Evolutionary conservation across 1,139 yeast species (phyloP).

Genomic region (Pichia sp.): DNA sequence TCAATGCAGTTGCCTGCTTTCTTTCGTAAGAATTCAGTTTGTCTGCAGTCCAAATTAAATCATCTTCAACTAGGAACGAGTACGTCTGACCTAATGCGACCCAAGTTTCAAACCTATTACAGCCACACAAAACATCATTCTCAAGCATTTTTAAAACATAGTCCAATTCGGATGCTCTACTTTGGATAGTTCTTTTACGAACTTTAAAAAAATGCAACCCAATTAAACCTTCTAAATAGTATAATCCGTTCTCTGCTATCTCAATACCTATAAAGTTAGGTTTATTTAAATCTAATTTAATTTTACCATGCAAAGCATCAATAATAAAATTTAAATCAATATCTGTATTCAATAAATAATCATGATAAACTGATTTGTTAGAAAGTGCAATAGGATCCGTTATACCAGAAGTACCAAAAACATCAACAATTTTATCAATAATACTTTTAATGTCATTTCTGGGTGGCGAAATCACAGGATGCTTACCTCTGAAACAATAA

Average conservation of each 20-base stretch:
- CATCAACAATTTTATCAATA: slow-evolving; percentile 66
- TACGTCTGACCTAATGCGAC: slow-evolving; percentile 73
- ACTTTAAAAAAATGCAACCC: slow-evolving; percentile 60
- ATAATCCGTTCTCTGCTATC: slow-evolving; percentile 53
- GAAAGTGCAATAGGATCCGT: slow-evolving; percentile 33
- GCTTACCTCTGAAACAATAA: slow-evolving; percentile 49
- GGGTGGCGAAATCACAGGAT: slow-evolving; percentile 51
- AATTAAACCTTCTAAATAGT: slow-evolving; percentile 65
- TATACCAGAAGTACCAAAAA: slow-evolving; percentile 59
- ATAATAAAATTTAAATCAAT: slow-evolving; percentile 47
- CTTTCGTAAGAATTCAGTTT: slow-evolving; percentile 62
- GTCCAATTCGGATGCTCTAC: slow-evolving; percentile 75
- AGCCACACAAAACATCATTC: slow-evolving; percentile 61
- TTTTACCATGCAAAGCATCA: slow-evolving; percentile 53
- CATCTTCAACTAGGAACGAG: slow-evolving; percentile 79
- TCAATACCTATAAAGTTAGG: slow-evolving; percentile 32
- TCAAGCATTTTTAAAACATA: slow-evolving; percentile 60
- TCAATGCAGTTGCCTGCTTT: slow-evolving; percentile 53
- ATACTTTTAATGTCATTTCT: slow-evolving; percentile 67
- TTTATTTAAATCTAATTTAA: slow-evolving; percentile 35
- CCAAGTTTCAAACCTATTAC: slow-evolving; percentile 82
- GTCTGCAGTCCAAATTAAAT: slow-evolving; percentile 85
- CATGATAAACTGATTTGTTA: slow-evolving; percentile 42
- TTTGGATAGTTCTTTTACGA: slow-evolving; percentile 70
- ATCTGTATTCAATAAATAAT: slow-evolving; percentile 44